phyloP scores from a whole-genome alignment of 176 grass and related monocot genomes.

The Triticum dicoccoides region DNA sequence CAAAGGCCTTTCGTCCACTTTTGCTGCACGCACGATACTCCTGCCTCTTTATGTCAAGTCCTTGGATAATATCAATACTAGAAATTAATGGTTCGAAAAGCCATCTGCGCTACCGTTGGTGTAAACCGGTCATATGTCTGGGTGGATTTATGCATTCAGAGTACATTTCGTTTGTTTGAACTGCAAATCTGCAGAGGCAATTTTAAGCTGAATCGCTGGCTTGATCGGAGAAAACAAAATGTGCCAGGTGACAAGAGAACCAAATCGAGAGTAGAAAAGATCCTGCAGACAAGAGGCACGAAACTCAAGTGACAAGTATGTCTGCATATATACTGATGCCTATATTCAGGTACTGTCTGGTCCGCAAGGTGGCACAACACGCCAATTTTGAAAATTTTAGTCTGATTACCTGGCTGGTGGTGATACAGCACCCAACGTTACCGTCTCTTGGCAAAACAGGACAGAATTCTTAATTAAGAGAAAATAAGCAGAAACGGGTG shows the following conservation, averaged over 20 bases:
- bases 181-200: neutral
- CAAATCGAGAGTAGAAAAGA: neutral
- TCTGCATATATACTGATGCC: neutral
- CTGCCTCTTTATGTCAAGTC: slow-evolving; percentile 31
- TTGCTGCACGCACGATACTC: slow-evolving; percentile 2
- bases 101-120: neutral
- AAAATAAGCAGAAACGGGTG: no score
- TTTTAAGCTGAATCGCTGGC: neutral
- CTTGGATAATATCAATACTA: slow-evolving; percentile 16
- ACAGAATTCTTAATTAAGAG: neutral
- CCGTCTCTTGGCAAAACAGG: no score
- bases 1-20: slow-evolving; percentile 1
- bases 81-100: slow-evolving; percentile 2
- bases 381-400: no score
- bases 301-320: neutral
- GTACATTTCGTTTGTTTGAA: slow-evolving; percentile 3
- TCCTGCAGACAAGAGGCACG: neutral
- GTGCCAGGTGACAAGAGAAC: neutral
- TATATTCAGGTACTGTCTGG: slow-evolving; percentile 16
- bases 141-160: neutral
- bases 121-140: neutral
- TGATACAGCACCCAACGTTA: no score
- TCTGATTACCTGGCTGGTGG: no score
- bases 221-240: neutral
- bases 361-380: slow-evolving; percentile 11